A percentile compares a stretch with the other conserved stretches of the same genome.
phyloP scores from a whole-genome alignment of 2,329 filamentous ascomycete species.

The Paecilomyces sp. region DNA sequence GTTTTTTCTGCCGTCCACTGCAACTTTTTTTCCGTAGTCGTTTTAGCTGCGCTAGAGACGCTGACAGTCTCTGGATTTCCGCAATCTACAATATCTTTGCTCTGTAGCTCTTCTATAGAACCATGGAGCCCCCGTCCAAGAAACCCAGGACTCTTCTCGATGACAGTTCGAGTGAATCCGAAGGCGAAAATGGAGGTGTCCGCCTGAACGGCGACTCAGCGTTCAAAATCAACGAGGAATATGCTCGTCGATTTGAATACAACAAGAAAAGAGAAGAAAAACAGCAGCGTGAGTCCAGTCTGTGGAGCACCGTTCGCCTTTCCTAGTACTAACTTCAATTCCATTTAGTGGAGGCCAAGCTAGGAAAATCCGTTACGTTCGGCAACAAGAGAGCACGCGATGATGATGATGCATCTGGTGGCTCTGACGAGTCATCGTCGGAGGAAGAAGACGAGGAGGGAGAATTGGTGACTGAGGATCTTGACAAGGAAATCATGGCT shows the following conservation, averaged over 20 bases:
- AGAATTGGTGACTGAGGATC: slow-evolving; percentile 73
- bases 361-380: slow-evolving; percentile 43
- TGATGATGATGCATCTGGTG: slow-evolving; percentile 39
- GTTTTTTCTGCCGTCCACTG: slow-evolving; percentile 10
- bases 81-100: background rate
- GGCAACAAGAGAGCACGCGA: slow-evolving; percentile 29
- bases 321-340: slow-evolving; percentile 15
- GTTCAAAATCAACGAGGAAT: slow-evolving; percentile 86
- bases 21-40: background rate
- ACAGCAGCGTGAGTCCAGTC: slow-evolving; percentile 40
- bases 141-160: slow-evolving; percentile 34
- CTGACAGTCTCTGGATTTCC: background rate
- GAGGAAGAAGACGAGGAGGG: slow-evolving; percentile 88
- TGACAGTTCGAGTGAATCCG: slow-evolving; percentile 33
- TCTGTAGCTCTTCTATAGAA: slow-evolving; percentile 2
- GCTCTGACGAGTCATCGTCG: slow-evolving; percentile 61
- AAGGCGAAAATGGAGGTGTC: slow-evolving; percentile 34
- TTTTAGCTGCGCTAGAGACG: background rate
- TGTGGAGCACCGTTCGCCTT: background rate
- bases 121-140: slow-evolving; percentile 37
- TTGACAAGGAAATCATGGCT: slow-evolving; percentile 81
- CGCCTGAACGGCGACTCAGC: slow-evolving; percentile 23
- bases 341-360: slow-evolving; percentile 76
- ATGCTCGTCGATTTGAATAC: slow-evolving; percentile 81
- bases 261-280: slow-evolving; percentile 95